Percentiles rank a stretch among this genome's conserved stretches.
These are phyloP conservation scores for Quercus cerris DNA, from an alignment of 306 rosid species.

Conservation along the genomic window DNA sequence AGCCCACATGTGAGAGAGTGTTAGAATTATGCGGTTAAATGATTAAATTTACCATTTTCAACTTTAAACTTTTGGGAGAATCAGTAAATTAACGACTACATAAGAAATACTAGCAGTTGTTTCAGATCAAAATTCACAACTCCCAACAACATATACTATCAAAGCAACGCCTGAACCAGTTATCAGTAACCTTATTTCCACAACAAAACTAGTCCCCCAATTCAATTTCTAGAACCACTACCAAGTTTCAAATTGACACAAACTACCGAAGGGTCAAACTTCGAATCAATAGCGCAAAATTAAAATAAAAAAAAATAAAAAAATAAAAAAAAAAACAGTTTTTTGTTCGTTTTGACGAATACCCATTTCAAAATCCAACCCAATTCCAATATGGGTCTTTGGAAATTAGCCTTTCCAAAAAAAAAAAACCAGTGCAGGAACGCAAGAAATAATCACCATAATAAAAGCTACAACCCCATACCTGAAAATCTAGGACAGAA, in stretches of 20 bases:
- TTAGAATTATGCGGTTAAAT: too few species aligned
- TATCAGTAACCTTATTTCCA: not conserved
- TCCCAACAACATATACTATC: not conserved
- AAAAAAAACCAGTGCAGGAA: not conserved
- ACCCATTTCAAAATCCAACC: not conserved
- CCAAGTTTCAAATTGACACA: not conserved
- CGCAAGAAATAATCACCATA: not conserved
- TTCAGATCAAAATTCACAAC: not conserved
- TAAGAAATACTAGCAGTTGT: not conserved
- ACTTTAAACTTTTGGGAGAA: not conserved
- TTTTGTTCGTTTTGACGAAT: not conserved
- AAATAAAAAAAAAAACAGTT: not conserved
- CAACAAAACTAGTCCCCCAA: not conserved
- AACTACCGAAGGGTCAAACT: not conserved
- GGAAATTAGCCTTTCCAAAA: not conserved
- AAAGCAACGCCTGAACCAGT: not conserved
- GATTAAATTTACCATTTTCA: too few species aligned
- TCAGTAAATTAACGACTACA: not conserved
- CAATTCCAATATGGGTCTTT: not conserved
- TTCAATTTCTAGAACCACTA: not conserved
- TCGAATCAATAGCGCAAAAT: not conserved
- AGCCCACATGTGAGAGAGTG: too few species aligned
- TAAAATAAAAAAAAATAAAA: not conserved
- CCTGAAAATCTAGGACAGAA: not conserved
- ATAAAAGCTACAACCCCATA: not conserved